Evolutionary conservation across 768 basidiomycete species (phyloP), one percentile per base, ranked within the genome.

Genomic region (Clavulina sp.): DNA sequence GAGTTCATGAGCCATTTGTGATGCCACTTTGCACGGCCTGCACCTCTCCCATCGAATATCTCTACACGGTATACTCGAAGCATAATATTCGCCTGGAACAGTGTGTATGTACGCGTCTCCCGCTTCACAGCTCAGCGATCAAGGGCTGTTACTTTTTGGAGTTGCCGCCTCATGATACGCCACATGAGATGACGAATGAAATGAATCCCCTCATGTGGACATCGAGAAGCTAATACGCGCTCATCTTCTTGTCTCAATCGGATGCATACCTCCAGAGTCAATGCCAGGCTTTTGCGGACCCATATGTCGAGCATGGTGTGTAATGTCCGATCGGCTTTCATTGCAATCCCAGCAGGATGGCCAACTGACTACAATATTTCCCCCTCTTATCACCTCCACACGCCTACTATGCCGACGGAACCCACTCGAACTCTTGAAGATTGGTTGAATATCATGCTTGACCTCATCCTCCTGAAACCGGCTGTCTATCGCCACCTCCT

Each of bases 251-350:
- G 7, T n/a, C 48, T 43, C 19, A 13, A 9, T 49, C 36, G 29
- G 43, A 23, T 6, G 7, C 19, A 13, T n/a, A 28, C 6, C 23
- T 24, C 4, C 40, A 59, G 58, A 59, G 71, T 70, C n/a, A 44
- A 7, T 63, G 62, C 47, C 41, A 52, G 33, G 65, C 67, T 26
- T 86, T 88, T 59, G 84, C 79, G 0, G 87, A 91, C 64, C 84
- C 84, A 52, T 89, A 88, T 58, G 83, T 88, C 54, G 86, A 91
- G 61, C 80, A 88, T 55, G 84, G 88, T 61, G 66, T 70, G n/a
- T n/a, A n/a, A n/a, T n/a, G n/a, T n/a, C n/a, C n/a, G n/a, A n/a
- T n/a, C n/a, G n/a, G n/a, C n/a, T n/a, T n/a, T n/a, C n/a, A n/a
- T n/a, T n/a, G n/a, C n/a, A n/a, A n/a, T n/a, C n/a, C n/a, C n/a